These are phyloP conservation scores for Geotrichum reessii DNA, from an alignment of 1,139 yeast genomes.

Conservation along the genomic window DNA sequence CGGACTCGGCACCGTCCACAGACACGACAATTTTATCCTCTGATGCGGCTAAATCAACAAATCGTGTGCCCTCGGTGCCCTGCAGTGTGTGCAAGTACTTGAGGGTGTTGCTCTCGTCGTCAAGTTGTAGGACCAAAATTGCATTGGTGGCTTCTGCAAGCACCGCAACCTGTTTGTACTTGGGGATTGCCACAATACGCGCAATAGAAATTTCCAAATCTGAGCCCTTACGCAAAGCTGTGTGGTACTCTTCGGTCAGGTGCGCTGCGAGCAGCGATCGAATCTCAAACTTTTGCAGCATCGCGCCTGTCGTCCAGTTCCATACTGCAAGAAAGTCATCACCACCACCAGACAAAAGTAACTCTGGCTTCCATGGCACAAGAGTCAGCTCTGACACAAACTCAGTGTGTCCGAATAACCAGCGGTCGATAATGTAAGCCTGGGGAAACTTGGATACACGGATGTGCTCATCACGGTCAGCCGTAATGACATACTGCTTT, in stretches of 20 bases:
- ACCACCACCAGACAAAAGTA: slow-evolving; percentile 83
- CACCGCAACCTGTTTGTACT: slow-evolving; percentile 24
- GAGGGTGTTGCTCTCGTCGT: slow-evolving; percentile 19
- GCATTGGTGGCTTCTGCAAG: slow-evolving; percentile 22
- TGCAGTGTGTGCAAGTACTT: slow-evolving; percentile 31
- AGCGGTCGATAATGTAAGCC: slow-evolving; percentile 68
- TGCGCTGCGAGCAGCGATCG: slow-evolving; percentile 32
- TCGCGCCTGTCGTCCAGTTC: slow-evolving; percentile 59
- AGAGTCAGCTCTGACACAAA: slow-evolving; percentile 62
- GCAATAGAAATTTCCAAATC: slow-evolving; percentile 63
- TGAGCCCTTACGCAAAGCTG: slow-evolving; percentile 15
- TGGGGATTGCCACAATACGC: slow-evolving; percentile 50
- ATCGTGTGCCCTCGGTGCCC: slow-evolving; percentile 26
- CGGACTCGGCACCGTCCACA: slow-evolving; percentile 37
- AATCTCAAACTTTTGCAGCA: slow-evolving; percentile 48
- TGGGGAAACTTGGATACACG: slow-evolving; percentile 80
- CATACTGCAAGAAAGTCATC: slow-evolving; percentile 71
- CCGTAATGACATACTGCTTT: slow-evolving; percentile 59
- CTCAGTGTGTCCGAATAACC: slow-evolving; percentile 82
- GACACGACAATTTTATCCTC: slow-evolving; percentile 42
- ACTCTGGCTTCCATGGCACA: slow-evolving; percentile 45
- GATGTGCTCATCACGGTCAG: slow-evolving; percentile 96
- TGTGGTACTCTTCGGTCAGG: slow-evolving; percentile 24
- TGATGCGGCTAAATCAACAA: slow-evolving; percentile 21
- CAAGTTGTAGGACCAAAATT: slow-evolving; percentile 2